Percentiles rank a stretch among this genome's conserved stretches.
Evolutionary conservation across 2,329 filamentous ascomycete species (phyloP).

Genomic region (Fusarium tuaranense): DNA sequence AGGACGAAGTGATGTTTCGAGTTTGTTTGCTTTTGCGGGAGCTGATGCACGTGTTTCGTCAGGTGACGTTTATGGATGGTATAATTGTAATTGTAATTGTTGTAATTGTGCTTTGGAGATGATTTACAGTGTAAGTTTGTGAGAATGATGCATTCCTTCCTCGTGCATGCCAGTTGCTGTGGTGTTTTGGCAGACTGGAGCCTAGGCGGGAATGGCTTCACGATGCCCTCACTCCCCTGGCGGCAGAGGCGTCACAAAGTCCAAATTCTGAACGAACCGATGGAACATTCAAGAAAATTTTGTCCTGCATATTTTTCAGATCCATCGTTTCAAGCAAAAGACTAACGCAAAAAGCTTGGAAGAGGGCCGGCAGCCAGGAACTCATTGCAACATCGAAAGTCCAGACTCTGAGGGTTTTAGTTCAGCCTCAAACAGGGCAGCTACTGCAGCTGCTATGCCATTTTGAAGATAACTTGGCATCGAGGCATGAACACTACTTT

Average conservation of each 20-base stretch:
- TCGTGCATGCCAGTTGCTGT: not conserved
- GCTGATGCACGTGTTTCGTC: slow-evolving; percentile 15
- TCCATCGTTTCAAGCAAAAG: not conserved
- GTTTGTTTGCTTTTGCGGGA: not conserved
- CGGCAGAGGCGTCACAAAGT: not conserved
- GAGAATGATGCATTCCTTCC: not conserved
- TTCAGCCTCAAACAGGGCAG: not conserved
- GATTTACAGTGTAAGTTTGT: not conserved
- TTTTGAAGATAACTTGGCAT: not conserved
- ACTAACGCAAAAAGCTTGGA: not conserved
- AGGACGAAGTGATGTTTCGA: slow-evolving; percentile 1
- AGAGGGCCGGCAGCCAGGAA: not conserved
- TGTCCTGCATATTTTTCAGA: not conserved
- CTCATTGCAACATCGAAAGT: not conserved
- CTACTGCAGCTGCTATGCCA: not conserved
- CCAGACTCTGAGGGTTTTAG: not conserved
- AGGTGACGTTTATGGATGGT: not conserved
- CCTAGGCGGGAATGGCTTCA: not conserved
- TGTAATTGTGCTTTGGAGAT: not conserved
- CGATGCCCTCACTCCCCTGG: not conserved
- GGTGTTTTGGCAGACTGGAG: not conserved
- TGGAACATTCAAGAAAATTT: not conserved
- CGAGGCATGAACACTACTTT: not conserved
- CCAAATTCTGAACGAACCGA: not conserved
- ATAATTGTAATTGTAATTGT: not conserved